Percentiles rank a stretch among this genome's conserved stretches.
Conservation (phyloP, 345 rosid genomes). For the Aquilaria yunnanensis region DNA sequence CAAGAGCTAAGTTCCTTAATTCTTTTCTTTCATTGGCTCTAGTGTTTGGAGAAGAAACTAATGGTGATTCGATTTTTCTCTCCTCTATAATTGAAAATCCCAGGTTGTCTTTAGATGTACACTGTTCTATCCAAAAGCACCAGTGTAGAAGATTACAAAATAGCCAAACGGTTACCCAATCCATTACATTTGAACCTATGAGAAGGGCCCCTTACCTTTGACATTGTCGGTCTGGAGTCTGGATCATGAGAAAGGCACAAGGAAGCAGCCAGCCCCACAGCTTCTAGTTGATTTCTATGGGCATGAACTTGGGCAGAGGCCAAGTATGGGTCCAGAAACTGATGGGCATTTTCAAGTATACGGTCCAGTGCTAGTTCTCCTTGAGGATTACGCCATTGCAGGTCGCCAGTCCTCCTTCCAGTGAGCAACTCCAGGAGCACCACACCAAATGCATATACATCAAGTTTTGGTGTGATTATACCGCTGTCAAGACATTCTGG, state of each 20-base stretch:
- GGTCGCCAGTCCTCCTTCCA: conserved; percentile 38
- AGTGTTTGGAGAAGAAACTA: not conserved
- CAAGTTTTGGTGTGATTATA: conserved; percentile 39
- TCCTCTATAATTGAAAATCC: no score
- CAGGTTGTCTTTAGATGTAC: no score
- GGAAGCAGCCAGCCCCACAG: conserved; percentile 12
- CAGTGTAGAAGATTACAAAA: no score
- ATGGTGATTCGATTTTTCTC: not conserved
- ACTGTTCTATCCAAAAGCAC: no score
- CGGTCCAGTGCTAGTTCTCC: no score
- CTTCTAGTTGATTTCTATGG: conserved; percentile 8
- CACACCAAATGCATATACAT: conserved; percentile 66
- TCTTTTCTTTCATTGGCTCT: no score
- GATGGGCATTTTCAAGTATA: conserved; percentile 1
- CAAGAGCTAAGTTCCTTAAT: not conserved
- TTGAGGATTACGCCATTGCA: conserved; percentile 15
- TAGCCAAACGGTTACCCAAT: no score
- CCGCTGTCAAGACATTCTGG: conserved; percentile 53
- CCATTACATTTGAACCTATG: no score
- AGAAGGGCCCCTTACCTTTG: conserved; percentile 9
- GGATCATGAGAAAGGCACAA: conserved; percentile 13
- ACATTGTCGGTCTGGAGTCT: conserved; percentile 14
- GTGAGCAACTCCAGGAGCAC: conserved; percentile 56
- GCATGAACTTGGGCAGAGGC: conserved; percentile 3
- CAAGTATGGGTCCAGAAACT: conserved; percentile 9